A percentile compares a stretch with the other conserved stretches of the same genome.
These are phyloP conservation scores for Chloris gayana DNA, from an alignment of 176 grass and related monocot genomes.

Conservation along the genomic window DNA sequence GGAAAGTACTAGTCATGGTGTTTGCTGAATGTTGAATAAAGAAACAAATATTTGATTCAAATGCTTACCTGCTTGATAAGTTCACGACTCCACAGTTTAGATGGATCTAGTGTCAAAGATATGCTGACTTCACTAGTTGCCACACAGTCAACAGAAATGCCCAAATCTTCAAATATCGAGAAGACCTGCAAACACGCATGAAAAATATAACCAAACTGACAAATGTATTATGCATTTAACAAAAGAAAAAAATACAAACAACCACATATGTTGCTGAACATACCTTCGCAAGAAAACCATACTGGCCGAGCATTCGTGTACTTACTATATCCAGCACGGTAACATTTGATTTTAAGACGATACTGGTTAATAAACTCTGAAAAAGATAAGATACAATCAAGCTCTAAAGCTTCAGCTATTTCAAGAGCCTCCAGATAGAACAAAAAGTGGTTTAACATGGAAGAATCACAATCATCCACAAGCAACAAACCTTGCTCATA, in stretches of 20 bases:
- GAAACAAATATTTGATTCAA: conserved; percentile 1
- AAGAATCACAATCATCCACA: conserved; percentile 22
- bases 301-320: conserved; percentile 95
- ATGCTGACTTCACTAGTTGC: conserved; percentile 99
- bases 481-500: conserved; percentile 80
- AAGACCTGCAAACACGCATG: conserved; percentile 63
- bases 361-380: conserved; percentile 91
- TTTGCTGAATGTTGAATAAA: too few relatives aligned
- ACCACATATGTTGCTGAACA: neutral
- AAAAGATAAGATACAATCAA: conserved; percentile 24
- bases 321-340: conserved; percentile 97
- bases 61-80: conserved; percentile 79
- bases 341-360: conserved; percentile 96
- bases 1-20: too few relatives aligned
- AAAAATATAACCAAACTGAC: neutral
- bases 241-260: neutral
- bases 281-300: conserved; percentile 95
- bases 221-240: neutral
- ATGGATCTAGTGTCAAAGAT: conserved; percentile 82
- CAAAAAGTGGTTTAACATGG: conserved; percentile 4
- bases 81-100: conserved; percentile 90
- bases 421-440: neutral
- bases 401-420: neutral
- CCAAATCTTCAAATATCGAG: conserved; percentile 97
- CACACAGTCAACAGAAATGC: conserved; percentile 93